phyloP scores from a whole-genome alignment of 805 yeast species.

The Ogataea methylovora region DNA sequence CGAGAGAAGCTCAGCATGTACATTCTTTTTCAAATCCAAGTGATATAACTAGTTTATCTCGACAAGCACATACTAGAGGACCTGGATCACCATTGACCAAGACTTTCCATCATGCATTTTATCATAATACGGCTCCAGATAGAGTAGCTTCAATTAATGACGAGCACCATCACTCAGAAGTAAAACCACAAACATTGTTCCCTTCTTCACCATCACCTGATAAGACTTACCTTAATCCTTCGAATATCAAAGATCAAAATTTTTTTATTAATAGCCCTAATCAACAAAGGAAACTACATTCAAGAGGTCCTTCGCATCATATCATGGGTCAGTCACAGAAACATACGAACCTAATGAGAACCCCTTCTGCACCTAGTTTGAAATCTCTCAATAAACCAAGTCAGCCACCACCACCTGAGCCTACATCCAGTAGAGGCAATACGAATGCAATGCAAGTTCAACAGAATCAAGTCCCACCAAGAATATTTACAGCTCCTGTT shows the following conservation, averaged over 20 bases:
- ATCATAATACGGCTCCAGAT: slow-evolving; percentile 15
- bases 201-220: background rate
- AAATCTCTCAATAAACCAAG: slow-evolving; percentile 2
- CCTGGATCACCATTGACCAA: slow-evolving; percentile 17
- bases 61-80: slow-evolving; percentile 5
- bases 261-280: too few relatives aligned
- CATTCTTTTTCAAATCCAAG: slow-evolving; percentile 22
- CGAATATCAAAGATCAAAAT: background rate
- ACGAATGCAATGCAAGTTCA: background rate
- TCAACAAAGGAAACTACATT: too few relatives aligned
- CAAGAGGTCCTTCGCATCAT: too few relatives aligned
- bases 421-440: background rate
- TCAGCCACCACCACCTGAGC: slow-evolving; percentile 2
- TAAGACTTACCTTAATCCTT: slow-evolving; percentile 2
- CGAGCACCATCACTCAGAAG: background rate
- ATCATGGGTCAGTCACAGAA: too few relatives aligned
- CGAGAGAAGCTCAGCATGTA: slow-evolving; percentile 8
- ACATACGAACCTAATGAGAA: slow-evolving; percentile 4
- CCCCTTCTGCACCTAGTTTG: slow-evolving; percentile 14
- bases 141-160: background rate
- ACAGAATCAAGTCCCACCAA: slow-evolving; percentile 1
- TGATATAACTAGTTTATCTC: slow-evolving; percentile 6
- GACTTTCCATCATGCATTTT: slow-evolving; percentile 11
- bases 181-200: background rate
- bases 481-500: slow-evolving; percentile 1